phyloP scores from a whole-genome alignment of 2,329 filamentous ascomycete genomes.

The Fusarium albidum region DNA sequence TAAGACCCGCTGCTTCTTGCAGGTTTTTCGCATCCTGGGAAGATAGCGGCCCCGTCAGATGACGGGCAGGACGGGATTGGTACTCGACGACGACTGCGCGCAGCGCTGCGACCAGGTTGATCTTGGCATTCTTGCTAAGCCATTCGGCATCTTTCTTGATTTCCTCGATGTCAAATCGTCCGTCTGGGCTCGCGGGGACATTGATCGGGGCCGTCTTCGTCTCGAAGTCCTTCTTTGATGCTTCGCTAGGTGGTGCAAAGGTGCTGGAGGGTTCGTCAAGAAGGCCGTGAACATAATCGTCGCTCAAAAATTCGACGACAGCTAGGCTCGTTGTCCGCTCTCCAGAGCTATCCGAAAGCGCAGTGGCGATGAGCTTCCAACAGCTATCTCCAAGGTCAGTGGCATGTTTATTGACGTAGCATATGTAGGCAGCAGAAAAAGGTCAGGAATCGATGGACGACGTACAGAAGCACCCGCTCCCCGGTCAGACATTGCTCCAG shows the following conservation, averaged over 20 bases:
- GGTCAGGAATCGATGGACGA: constrained; percentile 33
- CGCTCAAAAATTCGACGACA: constrained; percentile 74
- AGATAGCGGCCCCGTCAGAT: constrained; percentile 76
- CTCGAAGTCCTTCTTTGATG: constrained; percentile 77
- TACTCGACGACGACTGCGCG: constrained; percentile 83
- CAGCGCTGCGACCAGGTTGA: constrained; percentile 85
- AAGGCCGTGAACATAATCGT: constrained; percentile 72
- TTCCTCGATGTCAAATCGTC: constrained; percentile 75
- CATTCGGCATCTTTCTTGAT: constrained; percentile 88
- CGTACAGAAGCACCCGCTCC: constrained; percentile 81
- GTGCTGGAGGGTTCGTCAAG: constrained; percentile 74
- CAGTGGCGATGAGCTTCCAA: constrained; percentile 67
- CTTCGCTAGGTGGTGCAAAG: constrained; percentile 69
- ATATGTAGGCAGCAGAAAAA: constrained; percentile 18
- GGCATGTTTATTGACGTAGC: constrained; percentile 25
- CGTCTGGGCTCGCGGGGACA: constrained; percentile 72
- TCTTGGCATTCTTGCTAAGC: constrained; percentile 79
- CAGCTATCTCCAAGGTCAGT: constrained; percentile 55
- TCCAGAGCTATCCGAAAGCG: constrained; percentile 64
- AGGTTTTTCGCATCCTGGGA: constrained; percentile 81
- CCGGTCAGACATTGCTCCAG: constrained; percentile 86
- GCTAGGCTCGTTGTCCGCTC: constrained; percentile 60
- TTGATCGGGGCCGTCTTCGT: constrained; percentile 89
- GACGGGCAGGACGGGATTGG: constrained; percentile 78
- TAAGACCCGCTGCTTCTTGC: constrained; percentile 74